A percentile compares a stretch with the other conserved stretches of the same genome.
Conservation (phyloP, 441 rosid genomes). For the Erodium moschatum region DNA sequence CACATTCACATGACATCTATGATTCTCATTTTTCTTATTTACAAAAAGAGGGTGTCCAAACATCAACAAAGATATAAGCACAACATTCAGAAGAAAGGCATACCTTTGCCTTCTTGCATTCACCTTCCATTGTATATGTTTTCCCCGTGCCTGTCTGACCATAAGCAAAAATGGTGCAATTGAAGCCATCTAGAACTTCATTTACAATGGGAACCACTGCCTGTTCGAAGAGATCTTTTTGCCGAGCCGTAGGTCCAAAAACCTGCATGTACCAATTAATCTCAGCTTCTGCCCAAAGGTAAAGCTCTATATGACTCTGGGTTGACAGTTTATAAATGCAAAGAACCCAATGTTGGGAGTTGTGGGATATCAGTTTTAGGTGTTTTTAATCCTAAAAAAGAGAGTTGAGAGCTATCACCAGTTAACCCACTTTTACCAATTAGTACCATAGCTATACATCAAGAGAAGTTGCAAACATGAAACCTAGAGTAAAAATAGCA, state of each 20-base stretch:
- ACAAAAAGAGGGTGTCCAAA: too few relatives aligned
- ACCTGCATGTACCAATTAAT: constrained; percentile 37
- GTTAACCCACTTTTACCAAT: too few relatives aligned
- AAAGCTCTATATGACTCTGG: neutral
- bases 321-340: too few relatives aligned
- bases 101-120: constrained; percentile 63
- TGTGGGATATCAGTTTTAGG: too few relatives aligned
- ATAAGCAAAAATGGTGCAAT: constrained; percentile 95
- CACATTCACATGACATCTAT: constrained; percentile 9
- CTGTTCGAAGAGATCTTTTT: constrained; percentile 65
- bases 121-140: constrained; percentile 95
- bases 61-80: too few relatives aligned
- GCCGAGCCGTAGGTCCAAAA: constrained; percentile 84
- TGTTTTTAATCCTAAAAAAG: too few relatives aligned
- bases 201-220: constrained; percentile 85
- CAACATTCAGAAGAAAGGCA: neutral
- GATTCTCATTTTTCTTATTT: neutral
- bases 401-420: neutral
- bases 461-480: too few relatives aligned
- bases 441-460: too few relatives aligned
- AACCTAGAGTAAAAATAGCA: too few relatives aligned
- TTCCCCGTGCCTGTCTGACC: constrained; percentile 90
- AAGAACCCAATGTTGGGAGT: too few relatives aligned
- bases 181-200: constrained; percentile 96
- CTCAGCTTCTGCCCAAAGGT: constrained; percentile 7